Conservation (phyloP, 257 asterid genomes). For the Solanum bulbocastanum region DNA sequence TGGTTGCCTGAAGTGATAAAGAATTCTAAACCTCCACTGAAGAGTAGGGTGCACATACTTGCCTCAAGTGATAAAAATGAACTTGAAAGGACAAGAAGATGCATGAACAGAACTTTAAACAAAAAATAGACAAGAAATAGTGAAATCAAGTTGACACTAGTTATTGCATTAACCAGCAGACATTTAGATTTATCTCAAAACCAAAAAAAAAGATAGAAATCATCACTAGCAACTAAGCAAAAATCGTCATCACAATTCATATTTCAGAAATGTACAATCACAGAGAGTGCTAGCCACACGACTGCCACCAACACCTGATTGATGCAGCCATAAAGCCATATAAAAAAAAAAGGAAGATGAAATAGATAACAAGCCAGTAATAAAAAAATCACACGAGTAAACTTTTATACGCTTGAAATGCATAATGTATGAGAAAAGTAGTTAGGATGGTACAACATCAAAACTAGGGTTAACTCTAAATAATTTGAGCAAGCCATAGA, state of each 20-base stretch:
- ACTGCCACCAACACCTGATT: not conserved
- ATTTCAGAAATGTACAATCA: not conserved
- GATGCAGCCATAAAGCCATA: not conserved
- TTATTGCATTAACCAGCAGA: not conserved
- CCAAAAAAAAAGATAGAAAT: not conserved
- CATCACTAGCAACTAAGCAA: not conserved
- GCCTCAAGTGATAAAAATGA: not conserved
- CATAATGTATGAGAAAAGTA: not conserved
- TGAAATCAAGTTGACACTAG: not conserved
- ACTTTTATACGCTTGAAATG: not conserved
- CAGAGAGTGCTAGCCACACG: not conserved
- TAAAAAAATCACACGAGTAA: not conserved
- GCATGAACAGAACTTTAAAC: not conserved
- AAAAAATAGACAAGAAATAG: not conserved
- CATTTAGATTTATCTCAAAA: not conserved
- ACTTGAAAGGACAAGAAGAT: not conserved
- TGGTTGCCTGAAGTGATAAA: not conserved
- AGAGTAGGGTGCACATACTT: not conserved
- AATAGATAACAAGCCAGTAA: not conserved
- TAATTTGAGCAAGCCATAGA: not conserved
- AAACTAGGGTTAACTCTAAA: not conserved
- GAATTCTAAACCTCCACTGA: not conserved
- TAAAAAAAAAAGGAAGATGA: not conserved
- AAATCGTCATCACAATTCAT: not conserved
- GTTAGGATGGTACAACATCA: not conserved